phyloP scores from a whole-genome alignment of 2,329 filamentous ascomycete genomes.

The Colletotrichum scovillei region DNA sequence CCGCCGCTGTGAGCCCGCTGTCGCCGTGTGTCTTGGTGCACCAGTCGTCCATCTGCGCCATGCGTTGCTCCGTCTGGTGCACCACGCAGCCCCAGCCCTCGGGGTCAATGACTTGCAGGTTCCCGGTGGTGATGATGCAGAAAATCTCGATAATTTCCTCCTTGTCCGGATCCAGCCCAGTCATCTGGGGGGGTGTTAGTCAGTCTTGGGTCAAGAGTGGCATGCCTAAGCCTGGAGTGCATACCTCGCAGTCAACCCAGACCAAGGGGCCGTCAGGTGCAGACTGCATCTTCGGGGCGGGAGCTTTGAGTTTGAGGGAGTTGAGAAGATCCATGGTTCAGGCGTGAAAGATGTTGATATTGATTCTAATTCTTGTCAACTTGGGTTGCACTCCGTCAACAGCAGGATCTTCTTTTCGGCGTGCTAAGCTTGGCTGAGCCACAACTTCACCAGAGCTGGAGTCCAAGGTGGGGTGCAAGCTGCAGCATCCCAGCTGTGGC shows the following conservation, averaged over 20 bases:
- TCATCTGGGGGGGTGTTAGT: conserved; percentile 76
- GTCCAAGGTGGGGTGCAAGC: background rate
- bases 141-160: conserved; percentile 93
- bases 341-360: background rate
- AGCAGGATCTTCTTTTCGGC: background rate
- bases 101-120: conserved; percentile 80
- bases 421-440: background rate
- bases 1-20: conserved; percentile 84
- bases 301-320: conserved; percentile 12
- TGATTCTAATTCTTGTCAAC: background rate
- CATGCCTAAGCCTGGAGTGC: conserved; percentile 6
- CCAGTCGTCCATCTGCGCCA: conserved; percentile 89
- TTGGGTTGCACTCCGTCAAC: background rate
- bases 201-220: background rate
- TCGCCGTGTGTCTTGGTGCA: conserved; percentile 82
- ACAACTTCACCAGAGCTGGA: background rate
- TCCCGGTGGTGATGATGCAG: conserved; percentile 87
- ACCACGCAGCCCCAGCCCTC: conserved; percentile 84
- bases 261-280: conserved; percentile 71
- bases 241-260: conserved; percentile 81
- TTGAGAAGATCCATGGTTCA: conserved; percentile 30
- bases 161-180: conserved; percentile 78
- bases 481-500: background rate
- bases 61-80: conserved; percentile 75
- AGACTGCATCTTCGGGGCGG: conserved; percentile 15